Conservation (phyloP, 305 asterid genomes). For the Nicotiana rustica region DNA sequence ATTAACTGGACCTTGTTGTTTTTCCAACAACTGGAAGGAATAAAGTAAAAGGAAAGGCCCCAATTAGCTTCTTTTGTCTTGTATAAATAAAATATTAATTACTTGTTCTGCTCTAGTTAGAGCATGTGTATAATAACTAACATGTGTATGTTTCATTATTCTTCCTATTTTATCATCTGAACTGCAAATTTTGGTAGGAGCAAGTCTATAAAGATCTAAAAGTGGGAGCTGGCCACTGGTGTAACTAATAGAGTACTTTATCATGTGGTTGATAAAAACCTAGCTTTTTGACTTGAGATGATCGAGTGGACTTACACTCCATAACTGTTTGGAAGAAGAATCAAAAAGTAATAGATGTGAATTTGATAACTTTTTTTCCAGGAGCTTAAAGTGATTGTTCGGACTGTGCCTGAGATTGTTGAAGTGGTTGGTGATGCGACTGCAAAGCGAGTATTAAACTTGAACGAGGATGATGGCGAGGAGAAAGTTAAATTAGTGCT, state of each 20-base stretch:
- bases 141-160: not conserved
- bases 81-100: constrained; percentile 5
- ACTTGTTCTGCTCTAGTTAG: constrained; percentile 12
- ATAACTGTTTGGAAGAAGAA: not conserved
- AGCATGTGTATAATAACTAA: not conserved
- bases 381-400: constrained; percentile 82
- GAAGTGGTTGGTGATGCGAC: constrained; percentile 72
- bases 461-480: constrained; percentile 57
- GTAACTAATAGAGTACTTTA: not conserved
- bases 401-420: constrained; percentile 81
- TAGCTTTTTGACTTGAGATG: not conserved
- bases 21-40: constrained; percentile 10
- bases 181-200: constrained; percentile 19
- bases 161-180: not conserved
- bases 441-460: constrained; percentile 52
- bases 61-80: not conserved
- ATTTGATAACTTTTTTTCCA: constrained; percentile 35
- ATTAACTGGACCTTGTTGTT: constrained; percentile 21
- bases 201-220: constrained; percentile 4
- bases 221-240: not conserved
- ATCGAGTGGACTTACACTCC: not conserved
- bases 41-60: constrained; percentile 22
- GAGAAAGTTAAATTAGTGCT: constrained; percentile 64
- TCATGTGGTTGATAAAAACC: not conserved
- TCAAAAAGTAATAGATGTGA: not conserved